Base-by-base conservation (phyloP, 2,329 filamentous ascomycete species). In the Phialocephala sp. region DNA sequence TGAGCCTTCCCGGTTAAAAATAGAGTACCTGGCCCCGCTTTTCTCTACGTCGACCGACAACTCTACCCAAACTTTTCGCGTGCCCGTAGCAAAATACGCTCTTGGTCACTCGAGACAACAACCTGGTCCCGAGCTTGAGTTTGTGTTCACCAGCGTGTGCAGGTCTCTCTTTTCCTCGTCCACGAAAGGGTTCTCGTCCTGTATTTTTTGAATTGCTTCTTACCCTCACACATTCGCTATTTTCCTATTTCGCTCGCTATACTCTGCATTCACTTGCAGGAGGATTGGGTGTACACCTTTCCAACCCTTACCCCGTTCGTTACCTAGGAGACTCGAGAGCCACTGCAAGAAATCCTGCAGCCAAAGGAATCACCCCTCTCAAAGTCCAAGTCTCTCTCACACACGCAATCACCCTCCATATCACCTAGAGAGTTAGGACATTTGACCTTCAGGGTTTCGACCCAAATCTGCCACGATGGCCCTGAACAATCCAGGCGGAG, bases 191-290 rank as follows among this genome's bases (percentile, higher is more conserved):
- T 39, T 20, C 50, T 37, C 52, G 22, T 6, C 47, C 35, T 35
- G 32, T n/a, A 27, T 18, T 59, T 15, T 47, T 50, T 20, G 27
- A 41, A 24, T 32, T 43, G 18, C 41, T 55, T 56, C 60, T 64
- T 22, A 41, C 39, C 41, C 57, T 22, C 59, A 22, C 24, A 69
- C 70, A 61, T 55, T 72, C 70, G 70, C 67, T 72, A 65, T 50
- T 61, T 50, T 43, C 45, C 59, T 67, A 64, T 52, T 52, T 65
- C 70, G 43, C 60, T 72, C 70, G 65, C 65, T 71, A 22, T 57
- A 32, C 27, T 35, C 32, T 20, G 18, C 20, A 32, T 14, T 3
- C 14, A 22, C 5, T 20, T 32, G 32, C 32, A 57, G 27, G 27
- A 39, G 55, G 55, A 57, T 37, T 57, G 5, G 14, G 12, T 18